phyloP scores from a whole-genome alignment of 2,329 filamentous ascomycete species.

The Colletotrichum graminicola region DNA sequence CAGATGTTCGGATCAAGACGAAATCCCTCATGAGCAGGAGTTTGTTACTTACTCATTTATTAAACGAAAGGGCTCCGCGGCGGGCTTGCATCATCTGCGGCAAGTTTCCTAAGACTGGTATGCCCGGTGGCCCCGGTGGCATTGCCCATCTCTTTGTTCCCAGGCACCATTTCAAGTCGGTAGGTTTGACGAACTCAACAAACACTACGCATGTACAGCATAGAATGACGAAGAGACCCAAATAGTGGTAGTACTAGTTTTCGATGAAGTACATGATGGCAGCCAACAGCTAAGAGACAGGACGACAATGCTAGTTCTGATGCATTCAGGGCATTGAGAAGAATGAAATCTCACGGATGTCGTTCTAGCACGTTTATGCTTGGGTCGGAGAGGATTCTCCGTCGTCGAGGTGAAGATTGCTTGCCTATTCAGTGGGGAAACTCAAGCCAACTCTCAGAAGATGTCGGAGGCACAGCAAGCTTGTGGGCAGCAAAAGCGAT shows the following conservation, averaged over 20 bases:
- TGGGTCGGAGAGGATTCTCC: not conserved
- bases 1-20: not conserved
- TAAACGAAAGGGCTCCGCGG: conserved; percentile 9
- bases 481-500: not conserved
- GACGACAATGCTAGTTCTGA: not conserved
- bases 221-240: conserved; percentile 10
- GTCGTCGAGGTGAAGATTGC: not conserved
- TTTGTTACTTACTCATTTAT: not conserved
- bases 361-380: not conserved
- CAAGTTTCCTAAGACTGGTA: conserved; percentile 9
- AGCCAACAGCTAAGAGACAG: not conserved
- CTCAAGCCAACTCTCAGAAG: too few species aligned
- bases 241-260: not conserved
- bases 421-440: not conserved
- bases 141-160: not conserved
- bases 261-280: conserved; percentile 7
- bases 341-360: not conserved
- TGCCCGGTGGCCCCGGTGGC: conserved; percentile 12
- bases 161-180: conserved; percentile 7
- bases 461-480: too few species aligned
- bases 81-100: conserved; percentile 21
- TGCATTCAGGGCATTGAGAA: not conserved
- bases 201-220: conserved; percentile 10
- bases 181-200: not conserved
- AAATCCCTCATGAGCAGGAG: not conserved